These are phyloP conservation scores for Prunus campanulata DNA, from an alignment of 306 rosid genomes.

Conservation along the genomic window DNA sequence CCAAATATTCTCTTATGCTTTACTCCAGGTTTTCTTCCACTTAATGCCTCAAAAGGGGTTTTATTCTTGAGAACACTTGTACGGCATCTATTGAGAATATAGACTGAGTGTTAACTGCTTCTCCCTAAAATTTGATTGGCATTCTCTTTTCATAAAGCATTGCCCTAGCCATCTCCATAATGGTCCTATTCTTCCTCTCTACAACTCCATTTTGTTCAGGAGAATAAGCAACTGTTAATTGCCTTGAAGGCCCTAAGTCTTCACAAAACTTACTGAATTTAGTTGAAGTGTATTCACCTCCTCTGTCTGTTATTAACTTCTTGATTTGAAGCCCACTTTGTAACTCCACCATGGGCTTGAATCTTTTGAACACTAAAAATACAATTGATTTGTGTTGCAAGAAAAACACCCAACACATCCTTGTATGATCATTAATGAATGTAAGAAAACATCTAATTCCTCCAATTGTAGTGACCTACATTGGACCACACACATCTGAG, in stretches of 20 bases:
- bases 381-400: neutral
- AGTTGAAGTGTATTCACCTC: neutral
- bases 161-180: neutral
- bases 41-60: no score
- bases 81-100: no score
- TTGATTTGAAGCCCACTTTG: neutral
- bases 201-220: neutral
- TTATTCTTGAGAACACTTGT: no score
- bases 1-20: no score
- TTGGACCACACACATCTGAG: neutral
- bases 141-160: neutral
- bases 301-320: neutral
- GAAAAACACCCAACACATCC: neutral
- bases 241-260: neutral
- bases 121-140: neutral
- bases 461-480: neutral
- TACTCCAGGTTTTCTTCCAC: no score
- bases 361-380: neutral
- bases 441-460: neutral
- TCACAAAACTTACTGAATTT: neutral
- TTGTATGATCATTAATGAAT: neutral
- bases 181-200: neutral
- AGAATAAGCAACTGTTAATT: neutral
- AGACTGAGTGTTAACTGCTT: neutral
- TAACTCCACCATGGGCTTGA: neutral